phyloP scores from a whole-genome alignment of 169 alveolate genomes.

The Eimeria zaria region DNA sequence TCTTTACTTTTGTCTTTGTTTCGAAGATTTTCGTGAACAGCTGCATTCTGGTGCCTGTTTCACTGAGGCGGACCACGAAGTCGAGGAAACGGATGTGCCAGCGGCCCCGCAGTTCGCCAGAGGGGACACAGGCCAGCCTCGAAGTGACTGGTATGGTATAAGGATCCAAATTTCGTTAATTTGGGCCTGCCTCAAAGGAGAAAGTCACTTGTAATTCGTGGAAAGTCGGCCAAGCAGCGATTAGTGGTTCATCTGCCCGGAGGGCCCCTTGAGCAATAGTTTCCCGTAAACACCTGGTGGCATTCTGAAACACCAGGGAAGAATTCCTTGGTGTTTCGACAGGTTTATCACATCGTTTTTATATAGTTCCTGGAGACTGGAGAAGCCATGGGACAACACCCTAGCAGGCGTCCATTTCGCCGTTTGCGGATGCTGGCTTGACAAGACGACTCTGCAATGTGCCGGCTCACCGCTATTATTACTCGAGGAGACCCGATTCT shows the following conservation, averaged over 20 bases:
- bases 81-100: constrained; percentile 39
- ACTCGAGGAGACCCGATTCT: constrained; percentile 84
- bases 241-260: constrained; percentile 8
- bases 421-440: constrained; percentile 15
- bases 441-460: constrained; percentile 71
- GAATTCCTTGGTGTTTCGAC: background rate
- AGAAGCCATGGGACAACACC: constrained; percentile 54
- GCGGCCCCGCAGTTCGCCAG: constrained; percentile 45
- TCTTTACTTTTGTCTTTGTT: background rate
- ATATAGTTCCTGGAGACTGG: background rate
- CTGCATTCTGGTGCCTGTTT: background rate
- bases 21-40: background rate
- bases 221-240: background rate
- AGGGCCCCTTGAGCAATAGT: constrained; percentile 40
- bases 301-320: background rate
- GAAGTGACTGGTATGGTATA: background rate
- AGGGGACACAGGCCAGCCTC: constrained; percentile 24
- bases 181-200: constrained; percentile 2
- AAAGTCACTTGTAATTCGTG: background rate
- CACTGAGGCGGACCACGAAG: constrained; percentile 34
- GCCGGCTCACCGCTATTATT: constrained; percentile 84
- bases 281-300: background rate
- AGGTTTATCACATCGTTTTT: background rate
- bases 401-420: background rate
- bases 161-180: background rate